Evolutionary conservation across 495 filamentous ascomycete species (phyloP).

Genomic region (Penicillium coffeae): DNA sequence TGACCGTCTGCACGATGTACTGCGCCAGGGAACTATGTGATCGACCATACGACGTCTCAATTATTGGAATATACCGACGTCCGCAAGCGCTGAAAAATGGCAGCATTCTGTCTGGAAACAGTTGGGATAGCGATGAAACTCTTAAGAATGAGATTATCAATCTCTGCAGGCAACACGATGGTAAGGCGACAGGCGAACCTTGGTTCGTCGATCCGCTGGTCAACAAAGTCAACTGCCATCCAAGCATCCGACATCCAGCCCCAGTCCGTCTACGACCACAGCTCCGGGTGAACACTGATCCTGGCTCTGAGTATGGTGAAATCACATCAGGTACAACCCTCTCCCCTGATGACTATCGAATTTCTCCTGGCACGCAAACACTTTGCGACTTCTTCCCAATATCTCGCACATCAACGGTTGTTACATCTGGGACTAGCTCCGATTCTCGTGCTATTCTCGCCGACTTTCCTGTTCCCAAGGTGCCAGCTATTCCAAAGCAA

Average conservation of each 20-base stretch:
- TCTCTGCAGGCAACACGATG: conserved; percentile 38
- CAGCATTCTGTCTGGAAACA: conserved; percentile 38
- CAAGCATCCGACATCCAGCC: conserved; percentile 34
- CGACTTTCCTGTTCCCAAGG: conserved; percentile 20
- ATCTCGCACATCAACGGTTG: conserved; percentile 32
- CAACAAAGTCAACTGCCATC: conserved; percentile 28
- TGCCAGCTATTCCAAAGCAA: conserved; percentile 19
- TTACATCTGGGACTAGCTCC: conserved; percentile 18
- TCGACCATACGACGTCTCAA: conserved; percentile 39
- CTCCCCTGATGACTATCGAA: conserved; percentile 23
- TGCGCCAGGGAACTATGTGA: conserved; percentile 41
- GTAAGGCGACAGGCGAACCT: conserved; percentile 23
- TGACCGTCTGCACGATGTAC: conserved; percentile 39
- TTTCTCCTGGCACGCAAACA: conserved; percentile 25
- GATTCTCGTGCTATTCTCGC: conserved; percentile 20
- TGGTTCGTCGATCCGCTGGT: conserved; percentile 29
- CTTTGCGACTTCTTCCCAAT: conserved; percentile 23
- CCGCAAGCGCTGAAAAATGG: conserved; percentile 20
- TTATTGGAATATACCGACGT: conserved; percentile 37
- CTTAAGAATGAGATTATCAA: conserved; percentile 41
- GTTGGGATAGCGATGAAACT: conserved; percentile 39
- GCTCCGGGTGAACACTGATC: conserved; percentile 28
- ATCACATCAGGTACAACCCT: conserved; percentile 28
- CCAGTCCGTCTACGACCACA: conserved; percentile 31
- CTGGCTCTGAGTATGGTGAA: conserved; percentile 26